Evolutionary conservation across 2,329 filamentous ascomycete genomes (phyloP).

Genomic region (Cladosporium colombiae): DNA sequence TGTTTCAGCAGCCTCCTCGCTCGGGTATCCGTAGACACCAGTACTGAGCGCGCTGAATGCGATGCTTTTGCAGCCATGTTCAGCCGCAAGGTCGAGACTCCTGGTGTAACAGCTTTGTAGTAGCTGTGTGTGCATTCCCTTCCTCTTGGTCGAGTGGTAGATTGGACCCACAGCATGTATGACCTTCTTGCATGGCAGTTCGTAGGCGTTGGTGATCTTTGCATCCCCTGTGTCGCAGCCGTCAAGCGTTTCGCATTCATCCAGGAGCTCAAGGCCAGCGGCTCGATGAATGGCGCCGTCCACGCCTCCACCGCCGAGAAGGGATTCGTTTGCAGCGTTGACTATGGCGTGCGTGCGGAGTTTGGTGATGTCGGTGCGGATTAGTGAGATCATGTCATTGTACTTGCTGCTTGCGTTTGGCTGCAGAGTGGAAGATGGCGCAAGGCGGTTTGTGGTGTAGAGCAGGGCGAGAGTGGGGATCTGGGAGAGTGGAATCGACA

Average conservation of each 20-base stretch:
- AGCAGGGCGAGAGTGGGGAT: constrained; percentile 66
- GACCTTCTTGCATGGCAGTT: constrained; percentile 73
- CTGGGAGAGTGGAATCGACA: constrained; percentile 43
- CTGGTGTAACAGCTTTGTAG: constrained; percentile 68
- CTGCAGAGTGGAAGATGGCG: constrained; percentile 26
- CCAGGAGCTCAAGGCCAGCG: constrained; percentile 67
- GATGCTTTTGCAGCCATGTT: constrained; percentile 66
- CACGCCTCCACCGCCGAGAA: constrained; percentile 88
- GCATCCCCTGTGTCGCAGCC: constrained; percentile 78
- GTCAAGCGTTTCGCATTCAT: constrained; percentile 69
- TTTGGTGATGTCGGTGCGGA: constrained; percentile 78
- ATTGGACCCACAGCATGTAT: constrained; percentile 91
- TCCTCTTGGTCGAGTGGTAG: constrained; percentile 53
- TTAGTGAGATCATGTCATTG: constrained; percentile 71
- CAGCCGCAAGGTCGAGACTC: constrained; percentile 70
- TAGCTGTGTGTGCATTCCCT: constrained; percentile 44
- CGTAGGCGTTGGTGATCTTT: constrained; percentile 78
- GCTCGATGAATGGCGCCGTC: constrained; percentile 74
- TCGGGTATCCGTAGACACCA: constrained; percentile 87
- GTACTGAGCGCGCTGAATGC: constrained; percentile 87
- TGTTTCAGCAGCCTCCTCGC: constrained; percentile 67
- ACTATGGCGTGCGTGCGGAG: constrained; percentile 81
- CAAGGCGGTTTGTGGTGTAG: constrained; percentile 61
- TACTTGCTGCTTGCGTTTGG: constrained; percentile 50
- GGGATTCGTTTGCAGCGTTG: constrained; percentile 80